phyloP scores from a whole-genome alignment of 1,139 yeast species.

The Sugiyamaella paludigena region DNA sequence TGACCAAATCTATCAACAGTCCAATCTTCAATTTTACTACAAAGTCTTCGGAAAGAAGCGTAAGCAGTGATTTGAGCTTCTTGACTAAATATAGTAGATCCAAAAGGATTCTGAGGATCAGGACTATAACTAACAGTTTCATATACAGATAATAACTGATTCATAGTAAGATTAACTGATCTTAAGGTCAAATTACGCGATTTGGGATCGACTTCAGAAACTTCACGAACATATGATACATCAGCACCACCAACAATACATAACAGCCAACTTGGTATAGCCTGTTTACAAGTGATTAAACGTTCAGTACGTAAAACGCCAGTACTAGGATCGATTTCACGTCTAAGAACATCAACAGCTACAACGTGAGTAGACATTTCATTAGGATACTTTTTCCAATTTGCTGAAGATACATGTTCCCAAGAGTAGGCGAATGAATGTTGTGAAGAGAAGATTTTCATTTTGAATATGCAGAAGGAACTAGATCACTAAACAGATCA shows the following conservation, averaged over 20 bases:
- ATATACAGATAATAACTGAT: slow-evolving; percentile 69
- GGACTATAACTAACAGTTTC: slow-evolving; percentile 84
- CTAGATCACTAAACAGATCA: too few relatives aligned
- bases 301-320: slow-evolving; percentile 76
- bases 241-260: slow-evolving; percentile 71
- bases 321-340: slow-evolving; percentile 59
- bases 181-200: slow-evolving; percentile 68
- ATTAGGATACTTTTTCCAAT: slow-evolving; percentile 96
- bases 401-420: slow-evolving; percentile 95
- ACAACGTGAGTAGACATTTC: slow-evolving; percentile 91
- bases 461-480: slow-evolving; percentile 30
- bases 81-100: slow-evolving; percentile 67
- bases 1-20: slow-evolving; percentile 83
- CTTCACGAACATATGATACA: slow-evolving; percentile 80
- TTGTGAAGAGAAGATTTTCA: slow-evolving; percentile 74
- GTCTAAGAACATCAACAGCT: slow-evolving; percentile 80
- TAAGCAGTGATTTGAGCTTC: slow-evolving; percentile 88
- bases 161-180: slow-evolving; percentile 85
- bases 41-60: slow-evolving; percentile 63
- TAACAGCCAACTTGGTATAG: slow-evolving; percentile 80
- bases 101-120: slow-evolving; percentile 49
- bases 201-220: slow-evolving; percentile 75
- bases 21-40: slow-evolving; percentile 90
- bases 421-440: slow-evolving; percentile 79
- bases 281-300: slow-evolving; percentile 83